Conservation (phyloP, 1,139 yeast species). For the Debaryomyces nepalensis region DNA sequence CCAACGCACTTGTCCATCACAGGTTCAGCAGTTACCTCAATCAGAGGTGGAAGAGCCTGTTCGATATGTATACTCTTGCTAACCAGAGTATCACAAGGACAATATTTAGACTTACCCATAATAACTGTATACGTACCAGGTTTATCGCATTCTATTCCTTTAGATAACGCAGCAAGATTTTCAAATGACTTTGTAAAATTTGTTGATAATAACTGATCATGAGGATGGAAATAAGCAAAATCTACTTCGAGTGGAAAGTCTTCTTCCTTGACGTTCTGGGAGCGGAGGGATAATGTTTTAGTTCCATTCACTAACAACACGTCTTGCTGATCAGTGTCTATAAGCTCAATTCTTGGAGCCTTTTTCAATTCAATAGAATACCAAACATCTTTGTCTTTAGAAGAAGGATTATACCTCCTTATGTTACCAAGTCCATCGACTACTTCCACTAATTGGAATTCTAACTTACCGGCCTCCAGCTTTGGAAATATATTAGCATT, state of each 20-base stretch:
- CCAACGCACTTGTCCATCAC: conserved; percentile 90
- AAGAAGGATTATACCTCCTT: conserved; percentile 56
- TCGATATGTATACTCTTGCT: conserved; percentile 23
- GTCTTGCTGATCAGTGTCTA: conserved; percentile 43
- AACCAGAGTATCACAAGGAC: conserved; percentile 65
- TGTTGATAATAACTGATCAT: conserved; percentile 30
- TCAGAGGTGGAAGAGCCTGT: conserved; percentile 51
- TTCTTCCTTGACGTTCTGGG: conserved; percentile 25
- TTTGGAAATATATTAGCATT: conserved; percentile 27
- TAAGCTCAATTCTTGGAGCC: conserved; percentile 53
- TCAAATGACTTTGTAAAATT: conserved; percentile 44
- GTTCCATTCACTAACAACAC: conserved; percentile 48
- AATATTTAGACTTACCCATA: conserved; percentile 58
- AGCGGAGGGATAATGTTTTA: conserved; percentile 37
- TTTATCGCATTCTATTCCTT: conserved; percentile 46
- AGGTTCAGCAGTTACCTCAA: conserved; percentile 58
- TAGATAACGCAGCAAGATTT: conserved; percentile 28
- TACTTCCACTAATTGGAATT: conserved; percentile 68
- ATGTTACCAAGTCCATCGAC: conserved; percentile 78
- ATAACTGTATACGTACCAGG: conserved; percentile 69
- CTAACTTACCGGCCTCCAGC: conserved; percentile 57
- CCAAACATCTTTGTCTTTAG: conserved; percentile 51
- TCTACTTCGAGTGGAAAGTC: conserved; percentile 56
- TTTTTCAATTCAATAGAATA: conserved; percentile 67
- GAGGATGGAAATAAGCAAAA: conserved; percentile 34